phyloP scores from a whole-genome alignment of 257 asterid species.

The Gentiana macrophylla region DNA sequence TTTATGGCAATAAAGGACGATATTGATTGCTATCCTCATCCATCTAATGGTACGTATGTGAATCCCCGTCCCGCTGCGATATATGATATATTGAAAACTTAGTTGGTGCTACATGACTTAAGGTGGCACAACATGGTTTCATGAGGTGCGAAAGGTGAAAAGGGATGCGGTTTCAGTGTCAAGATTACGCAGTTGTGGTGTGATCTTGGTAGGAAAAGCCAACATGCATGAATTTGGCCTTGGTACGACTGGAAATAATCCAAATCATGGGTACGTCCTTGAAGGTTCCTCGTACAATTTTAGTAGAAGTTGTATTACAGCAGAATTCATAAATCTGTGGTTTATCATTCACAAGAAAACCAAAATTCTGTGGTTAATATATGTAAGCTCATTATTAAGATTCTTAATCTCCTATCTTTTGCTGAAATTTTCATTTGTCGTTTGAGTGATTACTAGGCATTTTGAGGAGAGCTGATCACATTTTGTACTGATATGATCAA shows the following conservation, averaged over 20 bases:
- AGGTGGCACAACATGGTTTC: slow-evolving; percentile 90
- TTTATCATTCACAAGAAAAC: no score
- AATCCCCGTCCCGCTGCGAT: background rate
- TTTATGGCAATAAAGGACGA: slow-evolving; percentile 96
- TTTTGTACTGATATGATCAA: no score
- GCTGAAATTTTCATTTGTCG: no score
- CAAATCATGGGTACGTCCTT: slow-evolving; percentile 73
- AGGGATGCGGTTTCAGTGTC: slow-evolving; percentile 70
- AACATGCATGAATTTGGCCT: slow-evolving; percentile 98
- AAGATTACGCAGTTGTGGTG: slow-evolving; percentile 89
- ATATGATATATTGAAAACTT: slow-evolving; percentile 2
- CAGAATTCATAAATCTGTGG: no score
- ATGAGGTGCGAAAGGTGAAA: slow-evolving; percentile 64
- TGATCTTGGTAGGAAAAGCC: slow-evolving; percentile 89
- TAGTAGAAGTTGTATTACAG: no score
- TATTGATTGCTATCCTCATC: slow-evolving; percentile 82
- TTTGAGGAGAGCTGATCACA: no score
- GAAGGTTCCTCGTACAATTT: background rate
- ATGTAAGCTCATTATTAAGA: no score
- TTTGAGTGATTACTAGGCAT: no score
- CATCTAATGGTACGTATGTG: slow-evolving; percentile 53
- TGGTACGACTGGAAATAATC: slow-evolving; percentile 94
- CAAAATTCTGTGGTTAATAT: no score
- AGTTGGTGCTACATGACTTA: slow-evolving; percentile 20
- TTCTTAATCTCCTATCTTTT: no score